Percentiles rank a stretch among this genome's conserved stretches.
phyloP scores from a whole-genome alignment of 768 basidiomycete species.

The Pulveroboletus sp. region DNA sequence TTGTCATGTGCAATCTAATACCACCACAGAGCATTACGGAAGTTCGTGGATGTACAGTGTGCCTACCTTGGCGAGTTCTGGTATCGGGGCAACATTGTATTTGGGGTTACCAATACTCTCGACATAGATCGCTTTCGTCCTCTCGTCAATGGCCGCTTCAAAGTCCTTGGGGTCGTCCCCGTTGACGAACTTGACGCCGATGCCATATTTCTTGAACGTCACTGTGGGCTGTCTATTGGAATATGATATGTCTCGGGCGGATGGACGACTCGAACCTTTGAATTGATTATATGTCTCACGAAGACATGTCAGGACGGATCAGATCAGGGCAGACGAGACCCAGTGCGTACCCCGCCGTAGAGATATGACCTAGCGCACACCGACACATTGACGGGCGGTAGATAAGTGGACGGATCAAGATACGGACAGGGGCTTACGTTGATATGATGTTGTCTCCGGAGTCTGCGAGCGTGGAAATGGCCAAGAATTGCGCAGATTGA shows the following conservation, averaged over 20 bases:
- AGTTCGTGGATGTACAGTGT: too few species aligned
- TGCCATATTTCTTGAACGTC: constrained; percentile 51
- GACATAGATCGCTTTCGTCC: constrained; percentile 54
- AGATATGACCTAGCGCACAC: constrained; percentile 38
- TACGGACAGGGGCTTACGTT: constrained; percentile 33
- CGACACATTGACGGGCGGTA: neutral
- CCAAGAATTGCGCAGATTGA: constrained; percentile 59
- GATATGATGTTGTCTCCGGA: constrained; percentile 64
- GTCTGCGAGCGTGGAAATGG: constrained; percentile 46
- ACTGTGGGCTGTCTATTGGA: constrained; percentile 28
- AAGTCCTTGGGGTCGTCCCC: constrained; percentile 44
- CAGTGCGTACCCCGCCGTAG: constrained; percentile 51
- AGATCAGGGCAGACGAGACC: neutral
- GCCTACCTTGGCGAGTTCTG: constrained; percentile 49
- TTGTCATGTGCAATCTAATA: constrained; percentile 54
- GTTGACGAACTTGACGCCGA: constrained; percentile 50
- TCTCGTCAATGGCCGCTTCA: constrained; percentile 51
- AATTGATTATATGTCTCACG: constrained; percentile 58
- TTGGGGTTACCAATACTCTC: constrained; percentile 63
- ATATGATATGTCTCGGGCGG: neutral
- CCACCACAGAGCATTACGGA: neutral
- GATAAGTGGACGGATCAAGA: neutral
- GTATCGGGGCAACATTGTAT: constrained; percentile 50
- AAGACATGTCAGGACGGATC: neutral
- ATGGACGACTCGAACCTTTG: constrained; percentile 38